phyloP scores from a whole-genome alignment of 1,284 basidiomycete species.

The Coriolopsis trogii region DNA sequence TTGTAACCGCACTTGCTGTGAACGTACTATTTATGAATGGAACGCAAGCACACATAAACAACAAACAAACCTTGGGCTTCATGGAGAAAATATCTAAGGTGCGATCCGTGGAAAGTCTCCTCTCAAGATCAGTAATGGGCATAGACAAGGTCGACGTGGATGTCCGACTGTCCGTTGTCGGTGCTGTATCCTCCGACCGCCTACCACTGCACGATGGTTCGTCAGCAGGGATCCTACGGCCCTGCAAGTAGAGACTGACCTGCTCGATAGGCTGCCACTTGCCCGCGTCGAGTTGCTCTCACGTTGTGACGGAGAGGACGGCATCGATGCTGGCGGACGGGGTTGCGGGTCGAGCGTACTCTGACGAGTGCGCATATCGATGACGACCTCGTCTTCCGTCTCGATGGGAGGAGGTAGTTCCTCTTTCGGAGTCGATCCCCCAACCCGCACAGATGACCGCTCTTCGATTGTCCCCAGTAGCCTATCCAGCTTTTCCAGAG shows the following conservation, averaged over 20 bases:
- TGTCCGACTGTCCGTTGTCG: slow-evolving; percentile 53
- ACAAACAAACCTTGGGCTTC: slow-evolving; percentile 78
- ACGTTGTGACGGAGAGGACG: slow-evolving; percentile 24
- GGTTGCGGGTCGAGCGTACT: slow-evolving; percentile 29
- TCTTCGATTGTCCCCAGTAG: slow-evolving; percentile 72
- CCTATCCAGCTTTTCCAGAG: slow-evolving; percentile 80
- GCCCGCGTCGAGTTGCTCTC: slow-evolving; percentile 31
- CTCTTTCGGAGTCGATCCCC: slow-evolving; percentile 24
- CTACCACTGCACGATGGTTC: slow-evolving; percentile 46
- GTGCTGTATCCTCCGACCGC: slow-evolving; percentile 60
- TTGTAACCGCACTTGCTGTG: slow-evolving; percentile 87
- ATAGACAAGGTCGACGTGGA: slow-evolving; percentile 54
- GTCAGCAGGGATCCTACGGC: background rate
- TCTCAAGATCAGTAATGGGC: slow-evolving; percentile 80
- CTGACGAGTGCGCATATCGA: slow-evolving; percentile 48
- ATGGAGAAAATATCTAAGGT: slow-evolving; percentile 97
- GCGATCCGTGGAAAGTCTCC: slow-evolving; percentile 74
- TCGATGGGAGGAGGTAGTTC: slow-evolving; percentile 33
- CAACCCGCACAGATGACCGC: slow-evolving; percentile 51
- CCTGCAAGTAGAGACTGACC: slow-evolving; percentile 44
- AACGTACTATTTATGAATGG: background rate
- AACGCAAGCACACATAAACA: too few relatives aligned
- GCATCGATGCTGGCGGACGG: slow-evolving; percentile 5
- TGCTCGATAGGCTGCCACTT: slow-evolving; percentile 49
- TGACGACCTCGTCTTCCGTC: slow-evolving; percentile 54